Percentiles rank a stretch among this genome's conserved stretches.
phyloP scores from a whole-genome alignment of 495 filamentous ascomycete genomes.

The Aspergillus ellipticus region DNA sequence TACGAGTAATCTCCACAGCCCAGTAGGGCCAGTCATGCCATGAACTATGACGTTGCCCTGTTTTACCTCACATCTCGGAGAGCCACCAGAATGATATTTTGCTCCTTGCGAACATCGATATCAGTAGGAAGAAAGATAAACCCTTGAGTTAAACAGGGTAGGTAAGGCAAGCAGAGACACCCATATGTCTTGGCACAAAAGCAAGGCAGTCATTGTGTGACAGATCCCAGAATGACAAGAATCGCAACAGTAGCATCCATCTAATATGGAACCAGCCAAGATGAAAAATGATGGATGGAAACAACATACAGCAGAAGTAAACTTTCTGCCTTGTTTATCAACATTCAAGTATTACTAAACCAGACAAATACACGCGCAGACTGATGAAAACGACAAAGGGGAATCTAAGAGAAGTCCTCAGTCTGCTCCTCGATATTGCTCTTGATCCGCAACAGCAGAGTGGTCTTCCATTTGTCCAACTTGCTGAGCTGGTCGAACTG shows the following conservation, averaged over 20 bases:
- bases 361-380: background rate
- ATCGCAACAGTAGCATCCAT: background rate
- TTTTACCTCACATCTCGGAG: too few species aligned
- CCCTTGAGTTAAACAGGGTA: background rate
- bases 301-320: background rate
- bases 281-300: background rate
- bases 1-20: too few species aligned
- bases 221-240: background rate
- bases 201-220: background rate
- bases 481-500: conserved; percentile 85
- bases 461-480: conserved; percentile 94
- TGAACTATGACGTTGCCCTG: too few species aligned
- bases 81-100: background rate
- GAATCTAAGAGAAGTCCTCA: conserved; percentile 66
- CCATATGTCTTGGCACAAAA: background rate
- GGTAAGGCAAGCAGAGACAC: background rate
- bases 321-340: conserved; percentile 3
- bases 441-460: conserved; percentile 77
- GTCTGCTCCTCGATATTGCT: conserved; percentile 69
- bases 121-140: background rate
- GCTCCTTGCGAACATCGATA: background rate
- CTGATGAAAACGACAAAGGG: conserved; percentile 16
- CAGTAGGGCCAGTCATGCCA: too few species aligned
- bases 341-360: background rate
- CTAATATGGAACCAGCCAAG: background rate